phyloP scores from a whole-genome alignment of 805 yeast genomes.

The Kodamaea hsintzibuensis region DNA sequence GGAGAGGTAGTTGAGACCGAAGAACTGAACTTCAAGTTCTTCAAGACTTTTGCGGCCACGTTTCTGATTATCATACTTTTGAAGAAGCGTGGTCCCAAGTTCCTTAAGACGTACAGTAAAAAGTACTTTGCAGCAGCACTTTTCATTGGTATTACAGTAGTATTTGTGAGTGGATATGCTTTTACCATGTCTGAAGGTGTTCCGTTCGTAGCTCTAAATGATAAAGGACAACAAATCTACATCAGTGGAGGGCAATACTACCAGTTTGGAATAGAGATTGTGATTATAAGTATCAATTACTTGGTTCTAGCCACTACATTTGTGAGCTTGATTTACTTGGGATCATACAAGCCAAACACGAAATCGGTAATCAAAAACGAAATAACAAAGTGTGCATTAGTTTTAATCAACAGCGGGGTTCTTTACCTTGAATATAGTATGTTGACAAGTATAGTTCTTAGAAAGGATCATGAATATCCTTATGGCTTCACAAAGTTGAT shows the following conservation, averaged over 20 bases:
- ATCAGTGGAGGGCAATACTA: slow-evolving; percentile 65
- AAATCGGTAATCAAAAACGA: slow-evolving; percentile 20
- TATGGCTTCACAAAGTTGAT: slow-evolving; percentile 36
- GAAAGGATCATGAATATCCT: slow-evolving; percentile 53
- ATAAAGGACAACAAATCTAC: slow-evolving; percentile 50
- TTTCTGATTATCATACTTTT: slow-evolving; percentile 46
- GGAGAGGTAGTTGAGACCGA: slow-evolving; percentile 42
- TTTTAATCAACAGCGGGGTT: slow-evolving; percentile 23
- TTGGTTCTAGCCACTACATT: slow-evolving; percentile 43
- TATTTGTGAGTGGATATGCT: slow-evolving; percentile 62
- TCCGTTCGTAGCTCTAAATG: slow-evolving; percentile 60
- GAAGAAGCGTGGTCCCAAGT: slow-evolving; percentile 46
- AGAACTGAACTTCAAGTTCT: slow-evolving; percentile 43
- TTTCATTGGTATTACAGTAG: slow-evolving; percentile 41
- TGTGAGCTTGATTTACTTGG: slow-evolving; percentile 42
- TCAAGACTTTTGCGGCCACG: slow-evolving; percentile 46
- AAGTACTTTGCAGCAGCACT: slow-evolving; percentile 28
- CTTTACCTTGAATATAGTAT: slow-evolving; percentile 43
- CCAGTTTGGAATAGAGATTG: slow-evolving; percentile 71
- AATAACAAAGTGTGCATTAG: slow-evolving; percentile 15
- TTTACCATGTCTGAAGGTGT: slow-evolving; percentile 60
- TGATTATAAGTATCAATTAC: slow-evolving; percentile 54
- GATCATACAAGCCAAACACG: slow-evolving; percentile 26
- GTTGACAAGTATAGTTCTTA: slow-evolving; percentile 44
- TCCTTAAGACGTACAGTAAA: slow-evolving; percentile 22